phyloP scores from a whole-genome alignment of 2,329 filamentous ascomycete species.

The Cryphonectria parasitica region DNA sequence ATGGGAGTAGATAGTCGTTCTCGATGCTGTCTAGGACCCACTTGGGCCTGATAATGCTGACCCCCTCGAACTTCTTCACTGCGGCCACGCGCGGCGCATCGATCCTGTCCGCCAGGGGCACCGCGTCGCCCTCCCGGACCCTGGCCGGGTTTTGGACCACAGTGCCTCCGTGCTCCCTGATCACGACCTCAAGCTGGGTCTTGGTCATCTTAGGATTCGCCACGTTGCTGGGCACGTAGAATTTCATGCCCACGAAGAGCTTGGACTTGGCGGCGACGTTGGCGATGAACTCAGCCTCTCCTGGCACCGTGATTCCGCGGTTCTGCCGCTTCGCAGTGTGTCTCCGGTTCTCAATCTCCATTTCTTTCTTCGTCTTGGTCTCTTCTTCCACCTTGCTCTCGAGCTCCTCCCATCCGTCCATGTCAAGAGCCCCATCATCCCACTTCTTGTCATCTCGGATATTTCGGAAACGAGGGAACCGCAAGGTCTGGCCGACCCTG shows the following conservation, averaged over 20 bases:
- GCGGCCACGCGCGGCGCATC: conserved; percentile 59
- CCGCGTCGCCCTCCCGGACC: conserved; percentile 63
- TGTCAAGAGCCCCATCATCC: conserved; percentile 72
- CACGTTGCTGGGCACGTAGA: conserved; percentile 83
- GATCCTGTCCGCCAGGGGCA: conserved; percentile 81
- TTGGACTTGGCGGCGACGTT: conserved; percentile 55
- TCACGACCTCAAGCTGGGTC: conserved; percentile 74
- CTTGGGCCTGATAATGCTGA: conserved; percentile 74
- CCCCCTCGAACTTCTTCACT: conserved; percentile 47
- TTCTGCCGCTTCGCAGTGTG: conserved; percentile 68
- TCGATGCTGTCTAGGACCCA: conserved; percentile 86
- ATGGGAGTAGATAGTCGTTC: conserved; percentile 65
- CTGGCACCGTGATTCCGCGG: conserved; percentile 71
- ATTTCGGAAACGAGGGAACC: conserved; percentile 87
- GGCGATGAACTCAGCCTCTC: conserved; percentile 52
- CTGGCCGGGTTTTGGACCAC: conserved; percentile 75
- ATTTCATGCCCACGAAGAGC: conserved; percentile 76
- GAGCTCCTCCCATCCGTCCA: conserved; percentile 76
- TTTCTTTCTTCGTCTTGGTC: conserved; percentile 69
- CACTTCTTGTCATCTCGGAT: conserved; percentile 84
- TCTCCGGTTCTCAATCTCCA: conserved; percentile 73
- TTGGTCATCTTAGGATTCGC: conserved; percentile 76
- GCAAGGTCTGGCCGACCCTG: conserved; percentile 73
- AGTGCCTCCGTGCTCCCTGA: conserved; percentile 82
- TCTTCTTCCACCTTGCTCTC: conserved; percentile 72